A percentile compares a stretch with the other conserved stretches of the same genome.
These are phyloP conservation scores for Apiospora phragmitis DNA, from an alignment of 2,329 filamentous ascomycete genomes.

Conservation along the genomic window DNA sequence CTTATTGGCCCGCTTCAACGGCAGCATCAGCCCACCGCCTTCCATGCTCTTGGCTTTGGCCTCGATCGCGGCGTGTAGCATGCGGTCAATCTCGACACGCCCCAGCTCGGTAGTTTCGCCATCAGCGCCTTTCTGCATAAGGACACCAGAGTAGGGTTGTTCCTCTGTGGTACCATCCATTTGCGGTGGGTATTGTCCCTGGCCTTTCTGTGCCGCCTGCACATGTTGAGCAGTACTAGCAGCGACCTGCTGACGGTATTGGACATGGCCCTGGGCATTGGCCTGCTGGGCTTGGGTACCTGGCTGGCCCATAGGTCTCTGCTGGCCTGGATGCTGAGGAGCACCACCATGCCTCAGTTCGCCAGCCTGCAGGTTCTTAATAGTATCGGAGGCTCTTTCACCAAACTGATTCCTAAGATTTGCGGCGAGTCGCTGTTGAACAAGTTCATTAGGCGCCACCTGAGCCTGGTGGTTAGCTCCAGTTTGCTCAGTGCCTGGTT, in stretches of 20 bases:
- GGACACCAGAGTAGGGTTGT: slow-evolving; percentile 58
- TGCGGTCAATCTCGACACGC: slow-evolving; percentile 64
- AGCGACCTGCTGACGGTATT: slow-evolving; percentile 26
- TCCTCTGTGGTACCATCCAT: slow-evolving; percentile 71
- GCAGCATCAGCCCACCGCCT: slow-evolving; percentile 74
- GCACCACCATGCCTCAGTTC: slow-evolving; percentile 30
- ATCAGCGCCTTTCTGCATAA: slow-evolving; percentile 56
- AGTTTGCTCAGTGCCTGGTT: slow-evolving; percentile 39
- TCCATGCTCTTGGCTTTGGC: slow-evolving; percentile 68
- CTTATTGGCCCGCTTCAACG: slow-evolving; percentile 47
- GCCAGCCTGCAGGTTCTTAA: slow-evolving; percentile 57
- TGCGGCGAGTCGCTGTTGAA: slow-evolving; percentile 55
- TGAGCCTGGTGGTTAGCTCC: background rate
- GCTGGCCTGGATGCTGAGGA: slow-evolving; percentile 26
- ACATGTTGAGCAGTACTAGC: slow-evolving; percentile 27
- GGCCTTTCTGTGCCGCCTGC: slow-evolving; percentile 39
- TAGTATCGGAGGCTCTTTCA: slow-evolving; percentile 63
- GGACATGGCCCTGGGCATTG: slow-evolving; percentile 29
- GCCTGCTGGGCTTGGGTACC: slow-evolving; percentile 23
- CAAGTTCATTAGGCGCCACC: slow-evolving; percentile 35
- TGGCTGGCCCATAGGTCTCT: slow-evolving; percentile 23
- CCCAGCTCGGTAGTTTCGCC: slow-evolving; percentile 58
- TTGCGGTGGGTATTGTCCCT: slow-evolving; percentile 53
- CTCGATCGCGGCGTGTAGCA: slow-evolving; percentile 69
- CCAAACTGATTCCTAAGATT: slow-evolving; percentile 63